Percentiles rank a stretch among this genome's conserved stretches.
These are phyloP conservation scores for Geoglossum cookeanum DNA, from an alignment of 2,329 filamentous ascomycete species.

Conservation along the genomic window DNA sequence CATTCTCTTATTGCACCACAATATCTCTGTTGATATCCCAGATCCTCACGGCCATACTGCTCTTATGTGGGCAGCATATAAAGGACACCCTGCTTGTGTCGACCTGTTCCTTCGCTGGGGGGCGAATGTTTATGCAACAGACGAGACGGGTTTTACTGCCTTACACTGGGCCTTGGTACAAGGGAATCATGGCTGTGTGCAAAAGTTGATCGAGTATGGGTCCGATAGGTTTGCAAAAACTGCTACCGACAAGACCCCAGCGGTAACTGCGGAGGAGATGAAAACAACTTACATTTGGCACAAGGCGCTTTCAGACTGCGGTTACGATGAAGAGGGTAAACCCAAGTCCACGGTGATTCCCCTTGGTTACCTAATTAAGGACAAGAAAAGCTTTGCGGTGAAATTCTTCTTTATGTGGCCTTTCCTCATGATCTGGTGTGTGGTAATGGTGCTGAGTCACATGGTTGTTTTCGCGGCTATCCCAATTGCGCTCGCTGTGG, in stretches of 20 bases:
- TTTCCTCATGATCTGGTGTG: conserved; percentile 52
- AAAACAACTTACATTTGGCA: conserved; percentile 71
- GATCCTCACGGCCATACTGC: conserved; percentile 84
- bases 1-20: conserved; percentile 77
- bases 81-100: conserved; percentile 81
- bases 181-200: conserved; percentile 71
- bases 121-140: conserved; percentile 73
- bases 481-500: conserved; percentile 46
- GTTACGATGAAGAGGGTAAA: conserved; percentile 63
- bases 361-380: conserved; percentile 53
- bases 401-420: conserved; percentile 86
- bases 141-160: conserved; percentile 86
- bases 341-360: conserved; percentile 52
- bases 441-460: conserved; percentile 52
- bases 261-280: conserved; percentile 72
- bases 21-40: conserved; percentile 79
- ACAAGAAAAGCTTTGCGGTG: conserved; percentile 57
- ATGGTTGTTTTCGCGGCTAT: conserved; percentile 57
- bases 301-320: conserved; percentile 62
- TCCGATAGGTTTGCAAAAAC: conserved; percentile 85
- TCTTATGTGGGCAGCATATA: conserved; percentile 98
- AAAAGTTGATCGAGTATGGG: conserved; percentile 90
- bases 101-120: conserved; percentile 90
- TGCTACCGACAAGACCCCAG: conserved; percentile 74
- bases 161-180: conserved; percentile 95